Evolutionary conservation across 139 green algal species (phyloP), one percentile per base, ranked within the genome.

Genomic region (Auxenochlorella pyrenoidosa): DNA sequence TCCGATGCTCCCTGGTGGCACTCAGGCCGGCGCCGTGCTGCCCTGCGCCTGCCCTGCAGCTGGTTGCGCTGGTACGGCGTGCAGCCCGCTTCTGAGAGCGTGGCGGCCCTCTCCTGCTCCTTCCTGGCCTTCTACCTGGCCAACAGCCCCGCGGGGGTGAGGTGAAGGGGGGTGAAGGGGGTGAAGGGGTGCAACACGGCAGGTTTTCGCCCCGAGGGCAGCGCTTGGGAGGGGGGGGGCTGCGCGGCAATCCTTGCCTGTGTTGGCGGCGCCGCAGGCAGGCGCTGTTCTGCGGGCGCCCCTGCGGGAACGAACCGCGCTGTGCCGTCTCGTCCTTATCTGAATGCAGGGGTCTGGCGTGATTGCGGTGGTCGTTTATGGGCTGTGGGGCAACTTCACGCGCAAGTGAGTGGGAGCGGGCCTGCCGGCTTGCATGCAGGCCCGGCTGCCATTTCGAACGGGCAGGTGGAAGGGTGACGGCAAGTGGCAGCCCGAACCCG

Each of bases 331-430:
- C 26, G 28, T 58, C 21, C 21, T 36, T 43, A 30, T 6, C 47
- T 28, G 5, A 2, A 0, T 75, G 76, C 82, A 87, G 70, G 82
- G 65, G 51, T 87, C 87, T 78, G 92, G 92, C 38, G 96, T 97
- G 0, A 97, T 98, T 65, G 93, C 94, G 16, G 96, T 98, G 41
- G 96, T 97, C 38, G 94, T 97, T 26, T 98, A 95, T 86, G 96
- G 96, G 0, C 89, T 98, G 44, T 97, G 95, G 58, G 96, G 96
- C 28, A 91, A 94, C 32, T 92, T 92, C 15, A 96, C 90, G 2
- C 91, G 89, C 84, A 93, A 94, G 89, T 54, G 47, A 54, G 47
- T 54, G 10, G 8, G 47, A 54, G 47, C n/a, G n/a, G n/a, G n/a
- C n/a, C n/a, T n/a, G n/a, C n/a, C n/a, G n/a, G n/a, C n/a, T n/a